Base-by-base conservation (phyloP, 495 filamentous ascomycete genomes). In the Lasiosphaeria hispida region DNA sequence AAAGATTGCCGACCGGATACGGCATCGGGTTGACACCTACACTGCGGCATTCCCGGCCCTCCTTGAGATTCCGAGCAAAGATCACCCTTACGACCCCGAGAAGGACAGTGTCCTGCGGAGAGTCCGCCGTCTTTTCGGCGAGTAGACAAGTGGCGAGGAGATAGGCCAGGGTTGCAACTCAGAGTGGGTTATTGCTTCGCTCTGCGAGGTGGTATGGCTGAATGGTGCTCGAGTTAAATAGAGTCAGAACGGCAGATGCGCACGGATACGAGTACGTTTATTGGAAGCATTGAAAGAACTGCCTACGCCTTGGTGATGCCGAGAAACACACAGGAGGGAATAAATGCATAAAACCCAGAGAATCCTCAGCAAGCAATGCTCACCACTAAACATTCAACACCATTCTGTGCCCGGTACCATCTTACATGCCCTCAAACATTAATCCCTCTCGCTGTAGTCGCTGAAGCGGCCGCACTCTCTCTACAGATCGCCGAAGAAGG, bases 61-160 rank as follows among this genome's bases (percentile, higher is more conserved):
- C 50, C 85, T 99, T 57, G 95, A 99, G 76, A 97, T 97, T 55
- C 95, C 95, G 33, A 96, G 91, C 77, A 99, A 99, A 80, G 94
- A 99, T 69, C 94, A 99, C 66, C 94, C 94, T 7, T 99, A 97
- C 65, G 95, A 99, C 63, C 94, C 94, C 0, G 94, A 99, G 77
- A 99, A 99, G 79, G 94, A 99, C 73, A 97, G 92, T 69, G 94
- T 99, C 37, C 69, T 97, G 72, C 89, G 90, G 72, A 83, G 94
- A 64, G 95, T 97, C 53, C 82, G 89, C 66, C 85, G 92, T 61
- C 71, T 97, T 57, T 96, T 96, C 83, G 93, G 93, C 56, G 93
- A 97, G 74, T 96, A 85, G 69, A 37, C n/a, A 40, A 51, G 2
- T 23, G 42, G 14, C 35, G 6, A 34, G 35, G 30, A 39, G 15